A percentile compares a stretch with the other conserved stretches of the same genome.
Conservation (phyloP, 108 stramenopile species). For the Seminavis robusta region DNA sequence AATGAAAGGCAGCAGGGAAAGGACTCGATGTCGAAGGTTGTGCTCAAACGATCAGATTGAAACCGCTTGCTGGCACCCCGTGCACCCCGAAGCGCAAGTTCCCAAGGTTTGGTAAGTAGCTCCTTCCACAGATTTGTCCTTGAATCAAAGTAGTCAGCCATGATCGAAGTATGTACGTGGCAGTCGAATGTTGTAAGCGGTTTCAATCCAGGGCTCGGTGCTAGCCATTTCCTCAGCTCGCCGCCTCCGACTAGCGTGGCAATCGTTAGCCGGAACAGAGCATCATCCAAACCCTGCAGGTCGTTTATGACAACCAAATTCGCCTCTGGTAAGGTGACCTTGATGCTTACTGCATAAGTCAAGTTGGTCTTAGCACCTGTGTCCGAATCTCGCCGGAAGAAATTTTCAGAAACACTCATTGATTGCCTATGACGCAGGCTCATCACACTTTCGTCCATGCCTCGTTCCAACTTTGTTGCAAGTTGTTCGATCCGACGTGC, state of each 20-base stretch:
- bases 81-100: constrained; percentile 55
- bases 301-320: constrained; percentile 74
- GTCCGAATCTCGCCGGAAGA: too few relatives aligned
- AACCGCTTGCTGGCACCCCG: constrained; percentile 48
- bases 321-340: constrained; percentile 63
- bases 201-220: background rate
- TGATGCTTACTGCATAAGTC: too few relatives aligned
- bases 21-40: constrained; percentile 72
- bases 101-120: constrained; percentile 68
- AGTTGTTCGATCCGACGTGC: constrained; percentile 52
- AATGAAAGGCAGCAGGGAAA: constrained; percentile 73
- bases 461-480: too few relatives aligned
- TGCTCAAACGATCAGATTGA: constrained; percentile 45
- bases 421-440: too few relatives aligned
- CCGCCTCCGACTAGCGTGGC: constrained; percentile 49
- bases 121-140: constrained; percentile 56
- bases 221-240: constrained; percentile 6
- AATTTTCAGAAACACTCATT: too few relatives aligned
- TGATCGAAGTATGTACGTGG: constrained; percentile 36
- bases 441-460: too few relatives aligned
- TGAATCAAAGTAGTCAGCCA: constrained; percentile 81
- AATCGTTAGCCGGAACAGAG: constrained; percentile 64
- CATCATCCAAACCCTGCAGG: constrained; percentile 81
- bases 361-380: too few relatives aligned
- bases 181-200: constrained; percentile 32